Evolutionary conservation across 768 basidiomycete species (phyloP).

Genomic region (Pisolithus tinctorius): DNA sequence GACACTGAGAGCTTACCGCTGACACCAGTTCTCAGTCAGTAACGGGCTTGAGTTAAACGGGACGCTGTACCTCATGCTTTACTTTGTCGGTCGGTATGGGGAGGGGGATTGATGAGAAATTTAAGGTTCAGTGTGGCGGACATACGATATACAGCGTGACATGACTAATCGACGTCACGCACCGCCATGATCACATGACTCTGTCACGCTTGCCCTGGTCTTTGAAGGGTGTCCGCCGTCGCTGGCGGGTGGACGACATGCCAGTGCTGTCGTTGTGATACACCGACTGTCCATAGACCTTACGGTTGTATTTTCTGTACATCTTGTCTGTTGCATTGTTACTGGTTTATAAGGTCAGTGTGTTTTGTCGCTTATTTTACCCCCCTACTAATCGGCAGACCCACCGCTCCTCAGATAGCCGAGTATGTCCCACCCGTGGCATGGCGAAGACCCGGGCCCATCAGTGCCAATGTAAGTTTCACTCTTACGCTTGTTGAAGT

Average conservation of each 20-base stretch:
- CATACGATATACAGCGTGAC: constrained; percentile 30
- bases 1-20: constrained; percentile 91
- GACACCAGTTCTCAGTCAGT: constrained; percentile 10
- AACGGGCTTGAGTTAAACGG: not conserved
- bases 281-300: no score
- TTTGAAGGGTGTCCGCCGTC: not conserved
- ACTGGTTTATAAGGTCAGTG: not conserved
- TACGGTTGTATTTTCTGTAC: no score
- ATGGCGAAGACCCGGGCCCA: not conserved
- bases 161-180: constrained; percentile 18
- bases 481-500: not conserved
- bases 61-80: constrained; percentile 27
- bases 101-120: constrained; percentile 16
- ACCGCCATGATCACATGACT: constrained; percentile 11
- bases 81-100: constrained; percentile 9
- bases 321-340: no score
- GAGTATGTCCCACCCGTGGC: constrained; percentile 23
- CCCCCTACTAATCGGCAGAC: constrained; percentile 3
- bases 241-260: not conserved
- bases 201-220: constrained; percentile 6
- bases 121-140: constrained; percentile 27
- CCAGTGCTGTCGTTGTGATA: no score
- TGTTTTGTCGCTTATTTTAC: not conserved
- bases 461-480: constrained; percentile 15
- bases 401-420: not conserved